Conservation (phyloP, 345 rosid genomes). For the Cardamine resedifolia region DNA sequence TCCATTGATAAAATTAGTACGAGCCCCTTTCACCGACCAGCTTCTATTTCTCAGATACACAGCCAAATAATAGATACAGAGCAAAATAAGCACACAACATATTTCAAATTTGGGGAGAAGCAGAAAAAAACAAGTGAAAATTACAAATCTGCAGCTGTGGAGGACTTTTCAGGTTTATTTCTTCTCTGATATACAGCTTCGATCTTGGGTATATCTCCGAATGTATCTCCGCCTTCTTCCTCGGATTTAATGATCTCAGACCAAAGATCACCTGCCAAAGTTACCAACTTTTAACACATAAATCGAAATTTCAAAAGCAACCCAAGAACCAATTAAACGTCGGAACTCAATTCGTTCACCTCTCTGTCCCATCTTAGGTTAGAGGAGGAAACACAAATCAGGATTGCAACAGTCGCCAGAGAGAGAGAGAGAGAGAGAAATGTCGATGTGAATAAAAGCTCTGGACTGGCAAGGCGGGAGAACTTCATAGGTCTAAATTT, state of each 20-base stretch:
- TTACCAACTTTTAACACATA: constrained; percentile 21
- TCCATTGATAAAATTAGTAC: constrained; percentile 53
- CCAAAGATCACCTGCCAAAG: constrained; percentile 53
- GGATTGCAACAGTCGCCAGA: neutral
- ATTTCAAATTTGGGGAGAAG: neutral
- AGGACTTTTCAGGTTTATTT: constrained; percentile 38
- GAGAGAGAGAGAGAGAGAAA: neutral
- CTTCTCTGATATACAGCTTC: constrained; percentile 59
- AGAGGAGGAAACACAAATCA: neutral
- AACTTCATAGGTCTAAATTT: neutral
- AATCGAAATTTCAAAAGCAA: neutral
- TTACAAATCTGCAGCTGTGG: constrained; percentile 37
- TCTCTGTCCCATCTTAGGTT: constrained; percentile 41
- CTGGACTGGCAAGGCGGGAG: constrained; percentile 18
- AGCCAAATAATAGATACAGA: neutral
- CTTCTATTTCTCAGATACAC: constrained; percentile 30
- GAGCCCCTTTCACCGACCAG: constrained; percentile 34
- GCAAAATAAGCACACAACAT: neutral
- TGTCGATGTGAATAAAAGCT: constrained; percentile 6
- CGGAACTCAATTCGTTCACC: constrained; percentile 22
- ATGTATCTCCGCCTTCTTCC: constrained; percentile 29
- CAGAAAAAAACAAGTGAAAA: neutral
- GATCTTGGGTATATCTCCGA: constrained; percentile 2
- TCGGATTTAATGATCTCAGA: constrained; percentile 47
- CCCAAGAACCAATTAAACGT: neutral